Evolutionary conservation across 1,284 basidiomycete genomes (phyloP), one percentile per base, ranked within the genome.

Genomic region (Sporisorium graminicola): DNA sequence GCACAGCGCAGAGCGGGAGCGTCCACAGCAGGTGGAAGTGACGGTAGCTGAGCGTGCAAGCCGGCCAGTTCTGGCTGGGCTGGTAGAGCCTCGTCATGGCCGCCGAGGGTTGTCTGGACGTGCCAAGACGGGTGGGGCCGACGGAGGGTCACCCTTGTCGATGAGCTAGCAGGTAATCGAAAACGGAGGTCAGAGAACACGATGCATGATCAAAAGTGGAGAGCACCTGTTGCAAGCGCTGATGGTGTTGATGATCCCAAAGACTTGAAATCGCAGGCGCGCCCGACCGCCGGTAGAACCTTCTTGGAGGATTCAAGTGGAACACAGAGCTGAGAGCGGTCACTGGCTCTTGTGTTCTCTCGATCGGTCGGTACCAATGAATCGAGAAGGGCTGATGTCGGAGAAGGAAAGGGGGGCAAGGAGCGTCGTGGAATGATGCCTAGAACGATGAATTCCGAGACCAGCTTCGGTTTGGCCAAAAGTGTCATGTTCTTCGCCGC

Each of bases 11-110:
- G n/a, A 74, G 72, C 22, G 81, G 81, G 2, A 82, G 33, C 5
- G 80, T 82, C 74, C 77, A 80, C 13, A 69, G 68, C 10, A 82
- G 63, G 37, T 82, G 80, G 47, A 82, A 82, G 46, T 58, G 63
- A 12, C 68, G 57, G 26, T 82, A 82, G 61, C 68, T 76, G n/a
- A 82, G 70, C 37, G 69, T 59, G 76, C 81, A 82, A 20, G 61
- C 49, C 5, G 74, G 74, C 74, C 65, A 68, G 14, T 61, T 51
- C 50, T 65, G 55, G 42, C 57, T 68, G 22, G 58, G 55, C n/a
- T 61, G 40, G 51, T 49, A 53, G 35, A 59, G 46, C 24, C 42
- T 51, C 14, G 40, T 26, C 69, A 72, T 66, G 56, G 46, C 46
- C 20, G 24, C 10, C 22, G 3, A 9, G n/a, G 20, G 22, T 52